A percentile compares a stretch with the other conserved stretches of the same genome.
Evolutionary conservation across 2,329 filamentous ascomycete species (phyloP).

Genomic region (Cryphonectria carpinicola): DNA sequence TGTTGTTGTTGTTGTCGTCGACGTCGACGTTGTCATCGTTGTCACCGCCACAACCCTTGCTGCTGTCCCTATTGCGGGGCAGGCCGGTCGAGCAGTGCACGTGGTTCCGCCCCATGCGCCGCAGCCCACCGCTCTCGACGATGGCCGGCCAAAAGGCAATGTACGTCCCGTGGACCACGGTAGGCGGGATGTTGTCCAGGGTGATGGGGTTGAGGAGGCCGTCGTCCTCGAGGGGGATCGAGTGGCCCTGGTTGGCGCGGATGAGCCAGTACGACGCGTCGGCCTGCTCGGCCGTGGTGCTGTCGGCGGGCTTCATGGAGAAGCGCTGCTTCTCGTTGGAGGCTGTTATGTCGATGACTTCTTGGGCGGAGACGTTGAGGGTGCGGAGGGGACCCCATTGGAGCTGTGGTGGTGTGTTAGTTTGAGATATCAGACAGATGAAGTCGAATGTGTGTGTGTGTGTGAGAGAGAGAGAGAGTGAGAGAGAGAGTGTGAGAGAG

Average conservation of each 20-base stretch:
- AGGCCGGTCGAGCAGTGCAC: conserved; percentile 86
- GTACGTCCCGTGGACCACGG: conserved; percentile 87
- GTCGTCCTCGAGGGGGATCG: conserved; percentile 74
- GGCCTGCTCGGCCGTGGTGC: conserved; percentile 20
- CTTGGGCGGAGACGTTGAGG: conserved; percentile 73
- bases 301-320: conserved; percentile 64
- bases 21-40: background rate
- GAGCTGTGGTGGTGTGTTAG: conserved; percentile 43
- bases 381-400: conserved; percentile 63
- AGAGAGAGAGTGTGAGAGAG: too few species aligned
- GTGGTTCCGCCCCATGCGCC: conserved; percentile 81
- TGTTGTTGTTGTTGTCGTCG: background rate
- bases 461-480: too few species aligned
- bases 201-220: conserved; percentile 72
- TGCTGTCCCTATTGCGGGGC: conserved; percentile 47
- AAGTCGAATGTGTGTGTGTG: too few species aligned
- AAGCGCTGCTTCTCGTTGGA: conserved; percentile 92
- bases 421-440: too few species aligned
- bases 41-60: too few species aligned
- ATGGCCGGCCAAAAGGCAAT: conserved; percentile 80
- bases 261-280: conserved; percentile 77
- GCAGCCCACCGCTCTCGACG: conserved; percentile 74
- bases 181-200: conserved; percentile 61
- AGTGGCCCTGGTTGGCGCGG: conserved; percentile 94
- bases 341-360: conserved; percentile 67